Percentiles rank a stretch among this genome's conserved stretches.
Evolutionary conservation across 2,329 filamentous ascomycete genomes (phyloP).

Genomic region (Pseudogymnoascus sp.): DNA sequence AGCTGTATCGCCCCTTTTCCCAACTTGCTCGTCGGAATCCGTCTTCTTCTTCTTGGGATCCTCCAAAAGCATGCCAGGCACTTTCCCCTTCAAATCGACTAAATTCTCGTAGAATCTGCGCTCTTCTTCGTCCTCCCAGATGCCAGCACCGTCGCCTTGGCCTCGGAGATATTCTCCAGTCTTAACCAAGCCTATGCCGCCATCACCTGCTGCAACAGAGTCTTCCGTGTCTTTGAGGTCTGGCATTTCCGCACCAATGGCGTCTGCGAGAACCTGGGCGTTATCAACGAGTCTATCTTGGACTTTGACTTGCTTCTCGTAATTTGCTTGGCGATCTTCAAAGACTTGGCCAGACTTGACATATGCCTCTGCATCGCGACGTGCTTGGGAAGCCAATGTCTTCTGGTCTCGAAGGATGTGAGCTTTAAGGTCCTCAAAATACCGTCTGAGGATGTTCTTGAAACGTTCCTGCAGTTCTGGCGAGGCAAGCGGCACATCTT

Average conservation of each 20-base stretch:
- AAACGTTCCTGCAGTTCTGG: conserved; percentile 79
- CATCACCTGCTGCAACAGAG: conserved; percentile 54
- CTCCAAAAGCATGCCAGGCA: conserved; percentile 86
- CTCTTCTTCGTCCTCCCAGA: conserved; percentile 98
- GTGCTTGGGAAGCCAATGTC: conserved; percentile 74
- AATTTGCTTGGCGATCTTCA: conserved; percentile 91
- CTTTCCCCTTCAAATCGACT: conserved; percentile 89
- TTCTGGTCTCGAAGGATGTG: conserved; percentile 91
- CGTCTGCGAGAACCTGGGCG: conserved; percentile 84
- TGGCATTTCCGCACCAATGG: conserved; percentile 85
- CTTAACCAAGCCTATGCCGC: conserved; percentile 87
- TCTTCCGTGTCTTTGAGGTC: conserved; percentile 80
- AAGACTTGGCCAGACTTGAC: conserved; percentile 98
- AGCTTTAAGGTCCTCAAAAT: conserved; percentile 86
- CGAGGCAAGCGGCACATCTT: conserved; percentile 68
- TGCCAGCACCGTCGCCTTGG: conserved; percentile 82
- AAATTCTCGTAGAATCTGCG: conserved; percentile 96
- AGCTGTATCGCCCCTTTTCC: conserved; percentile 59
- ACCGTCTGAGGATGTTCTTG: conserved; percentile 73
- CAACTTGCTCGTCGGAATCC: conserved; percentile 73
- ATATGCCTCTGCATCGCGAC: conserved; percentile 94
- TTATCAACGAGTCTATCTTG: conserved; percentile 87
- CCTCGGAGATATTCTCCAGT: conserved; percentile 87
- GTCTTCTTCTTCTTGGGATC: conserved; percentile 90
- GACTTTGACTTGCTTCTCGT: conserved; percentile 85